phyloP scores from a whole-genome alignment of 805 yeast genomes.

The Danielia reshetovae region DNA sequence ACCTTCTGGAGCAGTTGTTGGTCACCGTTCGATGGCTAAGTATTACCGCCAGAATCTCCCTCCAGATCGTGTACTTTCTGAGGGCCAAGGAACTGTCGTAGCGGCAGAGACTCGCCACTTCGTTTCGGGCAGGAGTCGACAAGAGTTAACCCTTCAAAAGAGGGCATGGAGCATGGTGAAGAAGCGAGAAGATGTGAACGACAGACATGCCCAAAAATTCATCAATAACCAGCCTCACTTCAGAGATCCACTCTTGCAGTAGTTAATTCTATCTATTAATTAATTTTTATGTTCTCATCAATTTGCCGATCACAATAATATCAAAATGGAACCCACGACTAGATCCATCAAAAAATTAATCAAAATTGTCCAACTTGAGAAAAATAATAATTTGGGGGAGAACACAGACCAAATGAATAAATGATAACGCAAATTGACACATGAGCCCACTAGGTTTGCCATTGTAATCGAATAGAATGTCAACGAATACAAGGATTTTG shows the following conservation, averaged over 20 bases:
- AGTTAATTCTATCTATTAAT: constrained; percentile 2
- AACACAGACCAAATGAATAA: constrained; percentile 97
- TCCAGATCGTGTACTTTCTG: constrained; percentile 39
- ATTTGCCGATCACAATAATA: too few relatives aligned
- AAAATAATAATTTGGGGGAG: constrained; percentile 84
- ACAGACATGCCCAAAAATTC: constrained; percentile 61
- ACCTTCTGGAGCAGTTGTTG: constrained; percentile 41
- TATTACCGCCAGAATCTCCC: constrained; percentile 43
- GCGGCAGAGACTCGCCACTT: constrained; percentile 52
- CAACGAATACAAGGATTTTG: constrained; percentile 31
- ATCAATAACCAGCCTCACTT: constrained; percentile 78
- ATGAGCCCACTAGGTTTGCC: constrained; percentile 58
- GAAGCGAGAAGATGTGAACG: constrained; percentile 48
- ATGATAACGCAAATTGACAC: constrained; percentile 74
- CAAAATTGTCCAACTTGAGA: constrained; percentile 67
- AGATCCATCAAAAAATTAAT: constrained; percentile 38
- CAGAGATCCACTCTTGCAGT: constrained; percentile 40
- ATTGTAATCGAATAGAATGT: constrained; percentile 61
- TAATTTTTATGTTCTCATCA: too few relatives aligned
- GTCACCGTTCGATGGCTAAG: constrained; percentile 41
- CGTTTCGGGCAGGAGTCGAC: constrained; percentile 35
- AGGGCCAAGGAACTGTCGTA: constrained; percentile 42
- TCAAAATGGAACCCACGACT: constrained; percentile 1
- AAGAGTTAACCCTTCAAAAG: constrained; percentile 41
- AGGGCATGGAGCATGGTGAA: constrained; percentile 58